phyloP scores from a whole-genome alignment of 106 monocot genomes.

The Alisma plantagoaquatica region DNA sequence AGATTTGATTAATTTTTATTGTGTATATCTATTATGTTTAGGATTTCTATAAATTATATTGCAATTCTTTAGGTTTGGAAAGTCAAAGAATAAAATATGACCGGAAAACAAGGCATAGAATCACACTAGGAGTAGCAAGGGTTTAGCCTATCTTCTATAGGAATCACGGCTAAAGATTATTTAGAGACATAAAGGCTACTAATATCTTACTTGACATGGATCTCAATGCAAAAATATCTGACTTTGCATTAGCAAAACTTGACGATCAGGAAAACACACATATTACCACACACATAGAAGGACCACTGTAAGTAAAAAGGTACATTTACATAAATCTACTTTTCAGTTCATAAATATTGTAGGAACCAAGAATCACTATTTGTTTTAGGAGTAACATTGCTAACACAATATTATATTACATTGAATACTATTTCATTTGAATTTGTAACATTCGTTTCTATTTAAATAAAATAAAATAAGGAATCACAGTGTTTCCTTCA shows the following conservation, averaged over 20 bases:
- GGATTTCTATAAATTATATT: too few relatives aligned
- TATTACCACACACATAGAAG: neutral
- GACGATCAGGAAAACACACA: neutral
- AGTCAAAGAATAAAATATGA: neutral
- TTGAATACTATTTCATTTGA: too few relatives aligned
- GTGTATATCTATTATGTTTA: neutral
- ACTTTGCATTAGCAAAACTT: slow-evolving; percentile 10
- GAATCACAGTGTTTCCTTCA: too few relatives aligned
- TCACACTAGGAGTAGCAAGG: slow-evolving; percentile 8
- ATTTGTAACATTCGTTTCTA: too few relatives aligned
- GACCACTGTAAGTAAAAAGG: neutral
- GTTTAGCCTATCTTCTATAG: slow-evolving; percentile 10
- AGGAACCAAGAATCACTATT: too few relatives aligned
- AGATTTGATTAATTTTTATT: neutral
- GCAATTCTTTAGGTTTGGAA: neutral
- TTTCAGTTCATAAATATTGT: too few relatives aligned
- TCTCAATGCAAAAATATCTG: slow-evolving; percentile 9
- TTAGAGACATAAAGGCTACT: too few relatives aligned
- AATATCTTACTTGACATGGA: slow-evolving; percentile 2
- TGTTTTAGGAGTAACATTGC: too few relatives aligned
- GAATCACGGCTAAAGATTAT: slow-evolving; percentile 7
- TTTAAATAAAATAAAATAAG: too few relatives aligned
- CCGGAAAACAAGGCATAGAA: slow-evolving; percentile 3
- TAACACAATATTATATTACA: too few relatives aligned
- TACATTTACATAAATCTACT: too few relatives aligned